Conservation (phyloP, 345 rosid genomes). For the Cardiospermum halicacabum region DNA sequence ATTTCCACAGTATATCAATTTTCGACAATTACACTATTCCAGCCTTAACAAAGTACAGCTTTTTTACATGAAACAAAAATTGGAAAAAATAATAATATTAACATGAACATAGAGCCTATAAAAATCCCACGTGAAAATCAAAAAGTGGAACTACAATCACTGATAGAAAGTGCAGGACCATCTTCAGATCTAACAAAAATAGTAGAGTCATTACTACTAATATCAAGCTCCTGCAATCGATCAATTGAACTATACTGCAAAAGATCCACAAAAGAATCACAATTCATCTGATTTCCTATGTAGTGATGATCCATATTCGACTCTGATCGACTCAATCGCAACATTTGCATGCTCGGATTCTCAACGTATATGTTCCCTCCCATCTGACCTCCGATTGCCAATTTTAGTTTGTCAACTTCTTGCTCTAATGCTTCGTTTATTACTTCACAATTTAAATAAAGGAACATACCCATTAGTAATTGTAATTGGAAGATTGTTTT, state of each 20-base stretch:
- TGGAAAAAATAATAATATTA: too few species aligned
- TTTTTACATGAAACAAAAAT: too few species aligned
- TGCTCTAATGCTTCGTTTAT: constrained; percentile 58
- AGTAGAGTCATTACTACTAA: constrained; percentile 44
- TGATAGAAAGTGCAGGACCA: constrained; percentile 56
- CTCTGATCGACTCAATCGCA: constrained; percentile 24
- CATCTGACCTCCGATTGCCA: constrained; percentile 51
- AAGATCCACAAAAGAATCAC: constrained; percentile 26
- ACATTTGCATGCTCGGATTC: constrained; percentile 38
- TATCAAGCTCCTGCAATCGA: constrained; percentile 52
- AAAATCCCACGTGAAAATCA: constrained; percentile 31
- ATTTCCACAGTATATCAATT: too few species aligned
- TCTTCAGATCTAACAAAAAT: constrained; percentile 53
- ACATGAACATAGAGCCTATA: too few species aligned
- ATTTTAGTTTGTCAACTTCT: constrained; percentile 63
- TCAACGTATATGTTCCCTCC: too few species aligned
- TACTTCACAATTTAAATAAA: constrained; percentile 27
- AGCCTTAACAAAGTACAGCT: too few species aligned
- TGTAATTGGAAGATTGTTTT: background rate
- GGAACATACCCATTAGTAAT: background rate
- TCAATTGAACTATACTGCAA: constrained; percentile 37
- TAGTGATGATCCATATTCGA: constrained; percentile 13
- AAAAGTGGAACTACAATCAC: constrained; percentile 59
- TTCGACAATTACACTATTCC: too few species aligned
- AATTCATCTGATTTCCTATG: constrained; percentile 10